Percentiles rank a stretch among this genome's conserved stretches.
phyloP scores from a whole-genome alignment of 352 stramenopile genomes.

The Globisporangium ultimum region DNA sequence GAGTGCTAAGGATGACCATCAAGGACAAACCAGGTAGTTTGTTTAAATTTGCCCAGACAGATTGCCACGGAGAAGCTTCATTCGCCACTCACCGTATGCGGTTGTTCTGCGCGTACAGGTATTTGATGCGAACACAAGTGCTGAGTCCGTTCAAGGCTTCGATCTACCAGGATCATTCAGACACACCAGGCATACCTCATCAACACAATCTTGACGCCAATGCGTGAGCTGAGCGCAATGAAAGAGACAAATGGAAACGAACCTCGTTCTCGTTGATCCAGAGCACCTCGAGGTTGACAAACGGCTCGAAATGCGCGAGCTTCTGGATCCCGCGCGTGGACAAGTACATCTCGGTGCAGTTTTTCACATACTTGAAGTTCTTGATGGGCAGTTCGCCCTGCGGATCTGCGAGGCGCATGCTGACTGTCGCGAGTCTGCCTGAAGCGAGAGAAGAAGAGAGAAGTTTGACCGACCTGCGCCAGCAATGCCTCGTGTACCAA shows the following conservation, averaged over 20 bases:
- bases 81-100: slow-evolving; percentile 35
- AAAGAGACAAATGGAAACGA: neutral
- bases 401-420: slow-evolving; percentile 55
- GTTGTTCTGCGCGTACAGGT: slow-evolving; percentile 88
- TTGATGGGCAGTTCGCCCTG: slow-evolving; percentile 78
- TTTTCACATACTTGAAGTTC: slow-evolving; percentile 90
- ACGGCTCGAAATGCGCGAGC: slow-evolving; percentile 80
- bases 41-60: too few species aligned
- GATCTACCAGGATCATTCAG: slow-evolving; percentile 28
- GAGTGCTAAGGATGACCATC: slow-evolving; percentile 20
- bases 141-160: slow-evolving; percentile 67
- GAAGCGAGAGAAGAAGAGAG: neutral
- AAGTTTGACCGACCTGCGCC: neutral
- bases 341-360: slow-evolving; percentile 86
- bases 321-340: slow-evolving; percentile 72
- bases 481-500: too few species aligned
- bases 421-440: neutral
- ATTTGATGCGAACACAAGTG: slow-evolving; percentile 84
- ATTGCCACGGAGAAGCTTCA: neutral
- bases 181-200: neutral
- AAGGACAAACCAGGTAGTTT: too few species aligned
- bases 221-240: too few species aligned
- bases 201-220: neutral
- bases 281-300: slow-evolving; percentile 87
- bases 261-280: slow-evolving; percentile 90